Percentiles rank a stretch among this genome's conserved stretches.
Conservation (phyloP, 257 asterid genomes). For the Cruciata laevipes region DNA sequence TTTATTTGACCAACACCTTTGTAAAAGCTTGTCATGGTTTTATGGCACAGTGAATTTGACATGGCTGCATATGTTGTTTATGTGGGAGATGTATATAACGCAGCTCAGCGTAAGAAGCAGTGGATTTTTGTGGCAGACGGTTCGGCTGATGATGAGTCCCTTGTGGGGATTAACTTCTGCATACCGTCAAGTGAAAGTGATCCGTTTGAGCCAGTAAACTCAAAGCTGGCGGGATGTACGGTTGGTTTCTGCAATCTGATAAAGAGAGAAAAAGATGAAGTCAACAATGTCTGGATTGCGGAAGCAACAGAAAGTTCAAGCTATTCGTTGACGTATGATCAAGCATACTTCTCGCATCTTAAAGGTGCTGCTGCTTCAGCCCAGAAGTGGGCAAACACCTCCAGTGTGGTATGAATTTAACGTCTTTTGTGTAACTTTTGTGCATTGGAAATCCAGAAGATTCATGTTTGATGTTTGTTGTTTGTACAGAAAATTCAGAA, state of each 20-base stretch:
- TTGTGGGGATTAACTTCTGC: slow-evolving; percentile 75
- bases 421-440: background rate
- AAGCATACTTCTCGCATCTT: slow-evolving; percentile 40
- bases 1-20: slow-evolving; percentile 18
- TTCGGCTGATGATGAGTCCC: slow-evolving; percentile 40
- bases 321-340: slow-evolving; percentile 53
- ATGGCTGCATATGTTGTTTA: slow-evolving; percentile 70
- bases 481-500: slow-evolving; percentile 46
- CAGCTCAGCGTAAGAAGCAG: slow-evolving; percentile 64
- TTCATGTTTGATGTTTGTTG: slow-evolving; percentile 7
- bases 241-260: slow-evolving; percentile 83
- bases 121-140: slow-evolving; percentile 92
- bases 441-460: background rate
- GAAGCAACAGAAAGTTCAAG: slow-evolving; percentile 87
- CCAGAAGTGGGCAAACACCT: slow-evolving; percentile 59
- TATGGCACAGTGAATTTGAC: slow-evolving; percentile 75
- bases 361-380: slow-evolving; percentile 54
- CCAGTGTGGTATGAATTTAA: slow-evolving; percentile 43
- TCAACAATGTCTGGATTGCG: slow-evolving; percentile 81
- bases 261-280: slow-evolving; percentile 63
- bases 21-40: slow-evolving; percentile 15
- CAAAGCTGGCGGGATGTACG: slow-evolving; percentile 60
- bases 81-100: slow-evolving; percentile 67
- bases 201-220: slow-evolving; percentile 46
- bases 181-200: slow-evolving; percentile 39